Base-by-base conservation (phyloP, 2,329 filamentous ascomycete genomes). In the Rachicladosporium sp. region DNA sequence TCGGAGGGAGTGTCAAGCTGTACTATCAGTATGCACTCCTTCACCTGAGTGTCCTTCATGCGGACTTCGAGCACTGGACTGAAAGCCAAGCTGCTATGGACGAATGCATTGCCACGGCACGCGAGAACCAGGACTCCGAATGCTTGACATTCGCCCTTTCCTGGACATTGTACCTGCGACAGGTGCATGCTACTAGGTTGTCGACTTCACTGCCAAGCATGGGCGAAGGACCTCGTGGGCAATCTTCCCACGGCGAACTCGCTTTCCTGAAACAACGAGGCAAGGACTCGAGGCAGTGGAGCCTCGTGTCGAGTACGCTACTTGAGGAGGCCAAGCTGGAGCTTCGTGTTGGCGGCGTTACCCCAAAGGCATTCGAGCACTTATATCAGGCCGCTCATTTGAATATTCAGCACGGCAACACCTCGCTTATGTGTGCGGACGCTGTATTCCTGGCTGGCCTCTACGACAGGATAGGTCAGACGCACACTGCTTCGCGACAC, bases 1-100 rank as follows among this genome's bases (percentile, higher is more conserved):
- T 43, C 41, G 31, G 43, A 21, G 43, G 45, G 10, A 82, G 1
- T 87, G 83, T 93, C 52, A 79, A 83, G 15, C 74, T 82, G 4
- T 88, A 88, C 52, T 96, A 98, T 54, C 91, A 96, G 56, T 94
- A 95, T 56, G 91, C 91, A 1, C 66, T 96, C 10, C 78, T 98
- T 55, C 95, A 95, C 55, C 73, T 95, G 43, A 89, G 88, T 3
- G 85, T 95, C 29, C 72, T 96, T 4, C 89, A 98, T 55, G 85
- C 88, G 10, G 91, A 96, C 58, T 96, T 96, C 65, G 88, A 88
- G 35, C 94, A 85, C 56, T 80, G 87, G 58, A 75, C 77, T 31
- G 88, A 96, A 62, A 89, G 89, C 4, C 74, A 96, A n/a, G 76
- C 85, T 8, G 84, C 89, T 9, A 94, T 98, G 78, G 78, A 93